A percentile compares a stretch with the other conserved stretches of the same genome.
phyloP scores from a whole-genome alignment of 192 early-diverging fungal genomes.

The Entomortierella beljakovae region DNA sequence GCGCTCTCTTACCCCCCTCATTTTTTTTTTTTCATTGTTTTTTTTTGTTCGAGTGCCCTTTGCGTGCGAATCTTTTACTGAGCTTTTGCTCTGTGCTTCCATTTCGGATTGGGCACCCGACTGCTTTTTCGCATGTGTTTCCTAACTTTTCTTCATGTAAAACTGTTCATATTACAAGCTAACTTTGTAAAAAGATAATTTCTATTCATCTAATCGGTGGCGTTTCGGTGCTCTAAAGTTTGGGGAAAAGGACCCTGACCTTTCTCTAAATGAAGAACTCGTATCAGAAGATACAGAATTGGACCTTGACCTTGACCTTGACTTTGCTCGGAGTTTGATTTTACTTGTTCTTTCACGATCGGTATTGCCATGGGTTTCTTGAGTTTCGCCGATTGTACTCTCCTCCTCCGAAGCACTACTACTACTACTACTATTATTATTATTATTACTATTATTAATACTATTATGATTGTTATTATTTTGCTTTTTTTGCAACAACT shows the following conservation, averaged over 20 bases:
- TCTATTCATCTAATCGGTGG: background rate
- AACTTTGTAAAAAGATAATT: background rate
- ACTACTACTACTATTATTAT: too few species aligned
- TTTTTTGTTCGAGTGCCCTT: background rate
- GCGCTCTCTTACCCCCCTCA: too few species aligned
- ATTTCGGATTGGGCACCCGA: background rate
- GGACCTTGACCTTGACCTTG: conserved; percentile 20
- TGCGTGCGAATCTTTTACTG: conserved; percentile 1
- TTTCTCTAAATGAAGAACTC: conserved; percentile 1
- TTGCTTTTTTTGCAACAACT: conserved; percentile 28
- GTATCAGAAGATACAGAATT: background rate
- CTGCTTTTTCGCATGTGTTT: too few species aligned
- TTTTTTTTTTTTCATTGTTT: too few species aligned
- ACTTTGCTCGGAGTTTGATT: conserved; percentile 9
- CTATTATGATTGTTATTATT: background rate
- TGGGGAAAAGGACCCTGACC: conserved; percentile 4
- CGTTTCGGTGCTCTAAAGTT: conserved; percentile 1
- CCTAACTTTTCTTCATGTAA: background rate
- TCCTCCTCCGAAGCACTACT: too few species aligned
- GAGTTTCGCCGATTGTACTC: too few species aligned
- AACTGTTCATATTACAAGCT: background rate
- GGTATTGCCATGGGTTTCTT: background rate
- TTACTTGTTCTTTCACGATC: background rate
- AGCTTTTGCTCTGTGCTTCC: background rate
- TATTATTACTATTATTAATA: background rate